A percentile compares a stretch with the other conserved stretches of the same genome.
phyloP scores from a whole-genome alignment of 192 early-diverging fungal genomes.

The Coemansia sp. region DNA sequence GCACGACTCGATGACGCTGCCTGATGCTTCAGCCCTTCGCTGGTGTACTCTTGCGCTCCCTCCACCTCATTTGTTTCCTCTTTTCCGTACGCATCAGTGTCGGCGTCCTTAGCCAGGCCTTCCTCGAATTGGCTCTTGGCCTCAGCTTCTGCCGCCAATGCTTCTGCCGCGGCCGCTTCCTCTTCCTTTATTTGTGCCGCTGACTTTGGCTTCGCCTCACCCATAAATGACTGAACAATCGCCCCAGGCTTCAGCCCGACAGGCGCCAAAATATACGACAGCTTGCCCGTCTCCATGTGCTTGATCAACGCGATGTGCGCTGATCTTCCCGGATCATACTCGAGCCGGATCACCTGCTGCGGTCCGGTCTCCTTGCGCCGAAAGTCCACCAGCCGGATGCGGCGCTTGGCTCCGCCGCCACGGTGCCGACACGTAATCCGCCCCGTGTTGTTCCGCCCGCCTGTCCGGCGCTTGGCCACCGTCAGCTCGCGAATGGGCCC shows the following conservation, averaged over 20 bases:
- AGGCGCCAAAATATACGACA: slow-evolving; percentile 86
- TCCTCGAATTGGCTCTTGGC: not conserved
- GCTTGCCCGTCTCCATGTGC: slow-evolving; percentile 71
- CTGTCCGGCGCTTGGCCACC: slow-evolving; percentile 75
- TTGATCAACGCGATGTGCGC: slow-evolving; percentile 85
- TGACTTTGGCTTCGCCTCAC: slow-evolving; percentile 4
- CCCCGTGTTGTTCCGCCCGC: slow-evolving; percentile 88
- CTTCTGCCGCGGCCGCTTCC: not conserved
- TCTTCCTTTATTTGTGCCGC: slow-evolving; percentile 12
- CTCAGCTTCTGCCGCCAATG: slow-evolving; percentile 6
- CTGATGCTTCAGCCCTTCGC: slow-evolving; percentile 16
- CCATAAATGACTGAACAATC: slow-evolving; percentile 63
- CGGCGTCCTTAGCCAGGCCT: not conserved
- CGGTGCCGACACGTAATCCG: slow-evolving; percentile 88
- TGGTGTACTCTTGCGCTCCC: slow-evolving; percentile 18
- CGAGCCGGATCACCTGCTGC: slow-evolving; percentile 83
- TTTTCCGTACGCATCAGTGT: not conserved
- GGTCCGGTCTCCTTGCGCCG: slow-evolving; percentile 68
- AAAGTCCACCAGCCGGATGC: slow-evolving; percentile 87
- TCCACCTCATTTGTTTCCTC: not conserved
- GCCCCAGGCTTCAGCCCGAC: slow-evolving; percentile 73
- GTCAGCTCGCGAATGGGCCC: slow-evolving; percentile 77
- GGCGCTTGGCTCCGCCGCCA: slow-evolving; percentile 89
- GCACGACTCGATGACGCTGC: slow-evolving; percentile 8
- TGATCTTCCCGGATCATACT: slow-evolving; percentile 91